These are phyloP conservation scores for Glebionis coronaria DNA, from an alignment of 129 eudicot genomes.

Conservation along the genomic window DNA sequence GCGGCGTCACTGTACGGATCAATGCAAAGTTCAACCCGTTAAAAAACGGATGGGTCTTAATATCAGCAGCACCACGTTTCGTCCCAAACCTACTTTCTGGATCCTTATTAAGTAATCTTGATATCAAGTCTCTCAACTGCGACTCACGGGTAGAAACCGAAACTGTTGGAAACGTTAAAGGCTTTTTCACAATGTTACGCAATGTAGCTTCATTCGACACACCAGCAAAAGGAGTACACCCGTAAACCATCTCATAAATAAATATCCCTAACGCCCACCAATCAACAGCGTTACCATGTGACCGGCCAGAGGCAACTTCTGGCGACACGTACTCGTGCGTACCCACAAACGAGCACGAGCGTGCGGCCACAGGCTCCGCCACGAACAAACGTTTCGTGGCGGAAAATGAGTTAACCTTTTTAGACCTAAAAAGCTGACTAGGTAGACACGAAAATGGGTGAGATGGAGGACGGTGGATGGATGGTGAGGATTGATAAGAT, in stretches of 20 bases:
- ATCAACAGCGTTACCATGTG: conserved; percentile 93
- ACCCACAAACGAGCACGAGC: conserved; percentile 89
- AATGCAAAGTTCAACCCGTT: conserved; percentile 82
- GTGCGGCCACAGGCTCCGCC: conserved; percentile 86
- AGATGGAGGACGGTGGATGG: conserved; percentile 16
- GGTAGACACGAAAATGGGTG: conserved; percentile 56
- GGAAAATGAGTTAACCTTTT: conserved; percentile 55
- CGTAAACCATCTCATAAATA: conserved; percentile 87
- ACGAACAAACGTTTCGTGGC: conserved; percentile 55
- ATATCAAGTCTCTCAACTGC: conserved; percentile 71
- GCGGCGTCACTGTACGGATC: conserved; percentile 62
- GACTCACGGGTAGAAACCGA: conserved; percentile 44
- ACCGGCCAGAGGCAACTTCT: conserved; percentile 80
- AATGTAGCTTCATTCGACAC: conserved; percentile 61
- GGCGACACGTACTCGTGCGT: conserved; percentile 97
- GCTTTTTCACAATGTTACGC: conserved; percentile 58
- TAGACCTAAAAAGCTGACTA: conserved; percentile 74
- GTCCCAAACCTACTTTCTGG: conserved; percentile 70
- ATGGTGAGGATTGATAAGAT: conserved; percentile 35
- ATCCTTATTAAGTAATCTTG: conserved; percentile 56
- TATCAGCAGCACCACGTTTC: conserved; percentile 85
- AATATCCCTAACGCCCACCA: conserved; percentile 98
- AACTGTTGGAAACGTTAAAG: conserved; percentile 51
- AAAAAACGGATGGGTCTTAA: conserved; percentile 88
- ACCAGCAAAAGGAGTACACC: conserved; percentile 84